A percentile compares a stretch with the other conserved stretches of the same genome.
These are phyloP conservation scores for Teratosphaeria nubilosa DNA, from an alignment of 2,329 filamentous ascomycete species.

Conservation along the genomic window DNA sequence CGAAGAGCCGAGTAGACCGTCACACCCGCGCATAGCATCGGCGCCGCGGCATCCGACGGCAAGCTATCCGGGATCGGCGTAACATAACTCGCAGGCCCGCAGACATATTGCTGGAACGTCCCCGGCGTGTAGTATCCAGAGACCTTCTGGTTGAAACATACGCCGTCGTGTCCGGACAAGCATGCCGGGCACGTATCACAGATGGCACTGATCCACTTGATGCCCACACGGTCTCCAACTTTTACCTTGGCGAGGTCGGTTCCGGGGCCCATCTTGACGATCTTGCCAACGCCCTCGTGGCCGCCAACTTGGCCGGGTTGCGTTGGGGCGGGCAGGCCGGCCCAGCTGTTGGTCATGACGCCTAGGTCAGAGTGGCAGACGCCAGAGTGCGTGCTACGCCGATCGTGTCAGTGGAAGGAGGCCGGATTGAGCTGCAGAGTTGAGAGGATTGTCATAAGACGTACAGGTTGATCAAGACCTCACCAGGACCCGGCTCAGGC, in stretches of 20 bases:
- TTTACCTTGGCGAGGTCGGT: slow-evolving; percentile 48
- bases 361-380: slow-evolving; percentile 56
- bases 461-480: slow-evolving; percentile 54
- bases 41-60: slow-evolving; percentile 51
- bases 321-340: slow-evolving; percentile 48
- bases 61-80: slow-evolving; percentile 57
- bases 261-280: slow-evolving; percentile 56
- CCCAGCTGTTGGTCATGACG: slow-evolving; percentile 44
- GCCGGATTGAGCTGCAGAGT: background rate
- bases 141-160: slow-evolving; percentile 36
- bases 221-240: slow-evolving; percentile 57
- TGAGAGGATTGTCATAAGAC: slow-evolving; percentile 6
- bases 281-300: slow-evolving; percentile 55
- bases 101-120: slow-evolving; percentile 62
- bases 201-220: slow-evolving; percentile 54
- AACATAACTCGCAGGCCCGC: slow-evolving; percentile 56
- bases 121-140: slow-evolving; percentile 60
- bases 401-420: background rate
- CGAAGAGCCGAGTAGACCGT: slow-evolving; percentile 58
- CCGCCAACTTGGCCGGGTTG: slow-evolving; percentile 55
- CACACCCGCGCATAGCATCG: slow-evolving; percentile 54
- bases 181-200: slow-evolving; percentile 48
- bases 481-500: slow-evolving; percentile 52
- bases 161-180: slow-evolving; percentile 44
- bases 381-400: slow-evolving; percentile 48